Evolutionary conservation across 2,329 filamentous ascomycete genomes (phyloP), one percentile per base, ranked within the genome.

Genomic region (Phoma sp.): DNA sequence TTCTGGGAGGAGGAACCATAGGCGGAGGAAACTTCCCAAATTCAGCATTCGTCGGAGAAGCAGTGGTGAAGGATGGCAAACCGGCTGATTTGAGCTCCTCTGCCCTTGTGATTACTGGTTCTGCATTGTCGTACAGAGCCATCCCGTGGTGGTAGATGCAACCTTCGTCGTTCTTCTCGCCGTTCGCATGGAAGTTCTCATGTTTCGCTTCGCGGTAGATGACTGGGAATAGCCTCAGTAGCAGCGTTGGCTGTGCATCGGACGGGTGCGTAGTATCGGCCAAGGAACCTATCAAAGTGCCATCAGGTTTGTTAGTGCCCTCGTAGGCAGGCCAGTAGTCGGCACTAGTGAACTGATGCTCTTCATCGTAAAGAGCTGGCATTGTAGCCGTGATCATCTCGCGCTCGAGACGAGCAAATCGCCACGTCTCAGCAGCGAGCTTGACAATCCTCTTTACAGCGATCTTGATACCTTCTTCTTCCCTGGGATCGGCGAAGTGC

Each of bases 341-440:
- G 28, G 58, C 61, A 23, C 67, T 58, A 9, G 61, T 67, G 38
- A 72, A 73, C 20, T 69, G 65, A 23, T 74, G 68, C 21, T 70
- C 66, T 42, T 70, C 64, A 17, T 72, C 69, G 9, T 71, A 60
- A 4, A 73, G 42, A 20, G 70, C 62, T 32, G 81, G 81, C 73
- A 84, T 80, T 1, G 72, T 76, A 3, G 83, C 83, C 10, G 77
- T 73, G 42, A 85, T 81, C 59, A 83, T 77, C 62, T 84, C 82
- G 15, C 82, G 77, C 65, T 85, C 83, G 26, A 85, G 78, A 9
- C 83, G 78, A 5, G 82, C 83, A 62, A 83, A 81, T 17, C 83
- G 75, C 83, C 83, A 85, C 7, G 82, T 84, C 66, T 85, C 81
- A 1, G 83, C 82, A 2, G 83, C 83, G 17, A 83, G 74, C 62